Base-by-base conservation (phyloP, 768 basidiomycete genomes). In the Mycena pura region DNA sequence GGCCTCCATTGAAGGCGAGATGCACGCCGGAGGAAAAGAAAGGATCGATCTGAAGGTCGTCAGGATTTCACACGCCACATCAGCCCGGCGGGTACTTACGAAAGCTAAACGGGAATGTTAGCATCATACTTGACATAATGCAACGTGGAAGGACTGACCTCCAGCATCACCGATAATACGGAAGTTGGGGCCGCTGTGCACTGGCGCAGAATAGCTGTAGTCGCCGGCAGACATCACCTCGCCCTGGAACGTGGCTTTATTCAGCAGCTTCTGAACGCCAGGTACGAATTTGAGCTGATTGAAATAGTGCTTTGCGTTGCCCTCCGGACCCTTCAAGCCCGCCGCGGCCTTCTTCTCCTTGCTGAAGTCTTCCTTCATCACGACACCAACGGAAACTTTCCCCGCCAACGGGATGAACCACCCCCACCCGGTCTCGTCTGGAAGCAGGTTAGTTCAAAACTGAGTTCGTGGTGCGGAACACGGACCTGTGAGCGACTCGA, bases 401-500 rank as follows among this genome's bases (percentile, higher is more conserved):
- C 77, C 76, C 25, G 76, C 63, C 22, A 60, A 40, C 1, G 77
- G 78, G 28, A 78, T 78, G 28, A 75, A 75, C 77, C 78, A 78
- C 17, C 71, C 71, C 77, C 77, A 78, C 7, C 77, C 77, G 14
- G 72, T 72, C 52, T 77, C 73, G 45, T 78, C 77, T 83, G 41
- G 15, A 1, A 19, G 17, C 0, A 5, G 45, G 8, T 24, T 5
- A 21, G 5, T 7, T 9, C 28, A 19, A 21, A 1, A n/a, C n/a
- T n/a, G n/a, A n/a, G n/a, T n/a, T n/a, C 11, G 9, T 46, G 32
- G 24, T 44, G 24, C 24, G 14, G 24, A 9, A 11, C 3, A 5
- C 54, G 6, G 11, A 58, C 62, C 82, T 62, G 76, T 76, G 36
- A 84, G 61, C 1, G 82, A 78, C 60, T 84, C 84, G 48, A 78